Evolutionary conservation across 495 filamentous ascomycete genomes (phyloP), one percentile per base, ranked within the genome.

Genomic region (Chaetomium cochliodes): DNA sequence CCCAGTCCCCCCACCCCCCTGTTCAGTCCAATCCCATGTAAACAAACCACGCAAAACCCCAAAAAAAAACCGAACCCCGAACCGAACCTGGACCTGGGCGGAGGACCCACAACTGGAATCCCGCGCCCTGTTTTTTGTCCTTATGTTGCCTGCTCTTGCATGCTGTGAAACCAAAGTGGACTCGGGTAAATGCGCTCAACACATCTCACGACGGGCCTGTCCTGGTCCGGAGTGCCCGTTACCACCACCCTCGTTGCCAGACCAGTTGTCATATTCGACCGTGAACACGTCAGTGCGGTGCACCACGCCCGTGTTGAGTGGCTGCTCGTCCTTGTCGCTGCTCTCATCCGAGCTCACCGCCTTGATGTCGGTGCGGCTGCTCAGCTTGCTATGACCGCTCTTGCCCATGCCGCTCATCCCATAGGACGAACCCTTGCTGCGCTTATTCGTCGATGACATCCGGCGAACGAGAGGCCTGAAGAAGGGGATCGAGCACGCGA

Each of bases 401-500:
- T 50, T 50, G 8, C n/a, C 18, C 47, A 50, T 20, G 47, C 47
- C 47, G 20, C 47, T 9, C 47, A 50, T 50, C 11, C 47, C 47
- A 23, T 50, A 50, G 3, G 47, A 50, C 47, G 47, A 50, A 4
- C n/a, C 47, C n/a, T 25, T 25, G 47, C 47, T 50, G 47, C 20
- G 18, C 47, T 50, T 50, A 9, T 11, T 20, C 8, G 47, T 12
- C 47, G 47, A 50, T 2, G 47, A 50, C n/a, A 50, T 11, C 20
- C n/a, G 18, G 2, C 47, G 47, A 1, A 50, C 47, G 3, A 50
- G 47, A 20, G 47, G 47, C 20, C 47, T 2, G 9, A 8, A 50
- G 20, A 50, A 50, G 47, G 47, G 47, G 47, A 50, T 50, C n/a
- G 47, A 50, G 47, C 47, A 50, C 47, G 47, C 47, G 22, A 50